Conservation (phyloP, 345 rosid genomes). For the Toxicodendron radicans region DNA sequence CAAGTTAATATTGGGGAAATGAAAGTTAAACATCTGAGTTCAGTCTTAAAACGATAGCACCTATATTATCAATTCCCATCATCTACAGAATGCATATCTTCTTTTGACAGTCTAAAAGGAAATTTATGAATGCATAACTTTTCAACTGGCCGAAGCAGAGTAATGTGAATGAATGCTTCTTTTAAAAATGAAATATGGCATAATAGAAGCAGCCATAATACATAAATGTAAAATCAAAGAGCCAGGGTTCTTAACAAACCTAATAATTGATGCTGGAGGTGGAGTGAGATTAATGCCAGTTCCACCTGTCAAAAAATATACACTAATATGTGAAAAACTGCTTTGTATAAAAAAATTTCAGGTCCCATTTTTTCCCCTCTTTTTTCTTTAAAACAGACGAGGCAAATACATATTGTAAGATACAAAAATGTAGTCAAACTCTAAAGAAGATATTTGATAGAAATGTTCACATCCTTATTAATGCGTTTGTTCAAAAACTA, state of each 20-base stretch:
- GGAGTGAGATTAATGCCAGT: conserved; percentile 98
- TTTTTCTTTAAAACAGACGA: background rate
- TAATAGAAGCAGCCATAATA: background rate
- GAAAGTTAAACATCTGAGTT: background rate
- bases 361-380: background rate
- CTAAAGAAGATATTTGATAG: background rate
- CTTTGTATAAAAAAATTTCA: background rate
- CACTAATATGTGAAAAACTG: conserved; percentile 14
- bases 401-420: background rate
- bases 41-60: background rate
- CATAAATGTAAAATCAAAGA: background rate
- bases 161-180: background rate
- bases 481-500: background rate
- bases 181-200: background rate
- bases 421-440: background rate
- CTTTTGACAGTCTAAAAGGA: background rate
- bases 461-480: background rate
- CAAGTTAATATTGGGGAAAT: background rate
- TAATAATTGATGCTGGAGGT: conserved; percentile 78
- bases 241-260: conserved; percentile 46
- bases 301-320: conserved; percentile 62
- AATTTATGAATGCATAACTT: background rate
- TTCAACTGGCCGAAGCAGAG: background rate
- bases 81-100: background rate
- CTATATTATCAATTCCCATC: background rate